phyloP scores from a whole-genome alignment of 257 asterid species.

The Salvia rosmarinus region DNA sequence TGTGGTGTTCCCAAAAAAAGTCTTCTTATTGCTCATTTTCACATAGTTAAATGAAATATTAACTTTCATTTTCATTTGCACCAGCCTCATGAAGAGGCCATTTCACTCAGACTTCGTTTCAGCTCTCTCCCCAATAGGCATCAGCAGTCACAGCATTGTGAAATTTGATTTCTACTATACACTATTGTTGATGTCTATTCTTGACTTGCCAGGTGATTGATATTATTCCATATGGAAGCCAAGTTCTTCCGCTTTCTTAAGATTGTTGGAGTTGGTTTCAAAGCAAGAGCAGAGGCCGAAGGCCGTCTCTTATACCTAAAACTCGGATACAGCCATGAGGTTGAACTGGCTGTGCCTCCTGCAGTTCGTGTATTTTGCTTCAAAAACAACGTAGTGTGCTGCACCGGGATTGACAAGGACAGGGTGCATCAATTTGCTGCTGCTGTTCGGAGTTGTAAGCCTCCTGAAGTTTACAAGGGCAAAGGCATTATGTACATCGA shows the following conservation, averaged over 20 bases:
- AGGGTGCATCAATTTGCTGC: slow-evolving; percentile 37
- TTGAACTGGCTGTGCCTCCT: slow-evolving; percentile 30
- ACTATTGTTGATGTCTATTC: background rate
- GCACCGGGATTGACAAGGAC: slow-evolving; percentile 36
- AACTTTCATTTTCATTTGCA: background rate
- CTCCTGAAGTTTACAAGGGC: slow-evolving; percentile 36
- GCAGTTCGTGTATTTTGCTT: slow-evolving; percentile 35
- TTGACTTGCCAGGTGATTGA: slow-evolving; percentile 11
- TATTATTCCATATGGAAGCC: slow-evolving; percentile 17
- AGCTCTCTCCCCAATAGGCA: background rate
- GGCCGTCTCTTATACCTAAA: slow-evolving; percentile 35
- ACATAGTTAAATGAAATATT: background rate
- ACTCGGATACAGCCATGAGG: slow-evolving; percentile 36
- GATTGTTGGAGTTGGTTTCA: slow-evolving; percentile 37
- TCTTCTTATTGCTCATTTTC: background rate
- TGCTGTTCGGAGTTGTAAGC: slow-evolving; percentile 35
- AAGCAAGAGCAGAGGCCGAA: slow-evolving; percentile 39
- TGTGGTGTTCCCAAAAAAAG: background rate
- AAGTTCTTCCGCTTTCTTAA: slow-evolving; percentile 34
- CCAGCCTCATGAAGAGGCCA: background rate
- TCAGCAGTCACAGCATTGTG: background rate
- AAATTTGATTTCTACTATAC: background rate
- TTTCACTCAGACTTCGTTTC: background rate
- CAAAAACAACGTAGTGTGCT: slow-evolving; percentile 34
- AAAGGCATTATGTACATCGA: slow-evolving; percentile 37